A percentile compares a stretch with the other conserved stretches of the same genome.
Conservation (phyloP, 2,329 filamentous ascomycete species). For the Colletotrichum sp. region DNA sequence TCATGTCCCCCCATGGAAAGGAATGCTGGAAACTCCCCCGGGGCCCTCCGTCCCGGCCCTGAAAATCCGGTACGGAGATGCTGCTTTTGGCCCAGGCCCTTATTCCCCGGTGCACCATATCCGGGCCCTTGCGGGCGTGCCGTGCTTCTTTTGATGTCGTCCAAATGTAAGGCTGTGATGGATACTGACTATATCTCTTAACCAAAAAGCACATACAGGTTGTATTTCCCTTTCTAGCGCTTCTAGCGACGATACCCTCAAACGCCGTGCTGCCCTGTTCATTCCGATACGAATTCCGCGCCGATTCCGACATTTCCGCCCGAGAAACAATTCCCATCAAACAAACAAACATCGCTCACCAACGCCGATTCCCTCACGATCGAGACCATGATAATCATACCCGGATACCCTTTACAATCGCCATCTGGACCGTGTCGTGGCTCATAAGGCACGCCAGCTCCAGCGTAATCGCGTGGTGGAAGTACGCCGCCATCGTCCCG, state of each 20-base stretch:
- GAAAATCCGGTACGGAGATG: background rate
- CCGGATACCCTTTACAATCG: constrained; percentile 9
- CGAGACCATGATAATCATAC: background rate
- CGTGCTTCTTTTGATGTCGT: background rate
- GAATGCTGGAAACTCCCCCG: background rate
- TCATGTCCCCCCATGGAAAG: background rate
- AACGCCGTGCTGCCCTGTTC: background rate
- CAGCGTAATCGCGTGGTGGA: constrained; percentile 11
- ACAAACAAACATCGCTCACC: background rate
- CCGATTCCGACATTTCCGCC: background rate
- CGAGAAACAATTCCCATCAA: background rate
- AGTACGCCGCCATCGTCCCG: constrained; percentile 18
- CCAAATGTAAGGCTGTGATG: background rate
- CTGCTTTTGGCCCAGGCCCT: background rate
- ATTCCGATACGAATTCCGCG: background rate
- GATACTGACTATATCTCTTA: background rate
- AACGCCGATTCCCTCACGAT: background rate
- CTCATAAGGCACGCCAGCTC: constrained; percentile 18
- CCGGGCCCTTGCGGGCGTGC: background rate
- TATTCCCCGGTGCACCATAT: background rate
- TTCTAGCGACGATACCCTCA: background rate
- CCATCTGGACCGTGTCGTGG: constrained; percentile 12
- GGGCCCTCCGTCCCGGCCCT: background rate
- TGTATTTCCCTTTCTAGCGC: background rate
- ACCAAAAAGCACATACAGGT: background rate